These are phyloP conservation scores for Phytopythium chamaehyphon DNA, from an alignment of 352 stramenopile species.

Conservation along the genomic window DNA sequence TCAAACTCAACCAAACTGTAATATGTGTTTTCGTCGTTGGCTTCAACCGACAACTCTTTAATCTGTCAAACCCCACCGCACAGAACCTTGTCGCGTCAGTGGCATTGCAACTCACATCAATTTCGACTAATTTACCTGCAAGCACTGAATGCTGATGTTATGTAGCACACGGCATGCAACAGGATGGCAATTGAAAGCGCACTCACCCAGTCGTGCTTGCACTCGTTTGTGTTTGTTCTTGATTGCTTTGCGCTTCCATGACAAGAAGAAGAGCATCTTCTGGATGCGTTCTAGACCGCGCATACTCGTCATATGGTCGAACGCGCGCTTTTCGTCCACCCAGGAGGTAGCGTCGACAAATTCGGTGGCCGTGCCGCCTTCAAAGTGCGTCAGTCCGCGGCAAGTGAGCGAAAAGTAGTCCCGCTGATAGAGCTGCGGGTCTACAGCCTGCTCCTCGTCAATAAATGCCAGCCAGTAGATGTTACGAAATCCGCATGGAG, in stretches of 20 bases:
- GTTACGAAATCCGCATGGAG: constrained; percentile 61
- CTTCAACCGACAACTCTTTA: constrained; percentile 4
- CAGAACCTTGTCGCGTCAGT: no score
- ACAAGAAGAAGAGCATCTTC: constrained; percentile 71
- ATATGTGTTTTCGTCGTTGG: no score
- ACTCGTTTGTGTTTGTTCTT: constrained; percentile 33
- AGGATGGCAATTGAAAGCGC: constrained; percentile 46
- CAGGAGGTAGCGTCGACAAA: constrained; percentile 49
- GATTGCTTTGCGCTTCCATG: constrained; percentile 59
- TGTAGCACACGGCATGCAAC: constrained; percentile 31
- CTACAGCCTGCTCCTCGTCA: constrained; percentile 25
- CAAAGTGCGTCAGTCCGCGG: constrained; percentile 56
- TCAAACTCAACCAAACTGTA: constrained; percentile 8
- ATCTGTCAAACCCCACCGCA: no score
- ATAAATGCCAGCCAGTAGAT: constrained; percentile 61
- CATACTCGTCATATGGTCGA: constrained; percentile 73
- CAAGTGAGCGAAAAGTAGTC: constrained; percentile 61
- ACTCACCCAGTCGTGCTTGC: constrained; percentile 31
- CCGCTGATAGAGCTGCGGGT: constrained; percentile 6
- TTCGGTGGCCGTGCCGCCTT: constrained; percentile 30
- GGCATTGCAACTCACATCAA: no score
- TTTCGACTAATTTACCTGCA: constrained; percentile 13
- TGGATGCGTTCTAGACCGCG: constrained; percentile 55
- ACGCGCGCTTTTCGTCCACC: constrained; percentile 67
- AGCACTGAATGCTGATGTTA: constrained; percentile 17